phyloP scores from a whole-genome alignment of 2,329 filamentous ascomycete species.

The Ceratocystis variospora region DNA sequence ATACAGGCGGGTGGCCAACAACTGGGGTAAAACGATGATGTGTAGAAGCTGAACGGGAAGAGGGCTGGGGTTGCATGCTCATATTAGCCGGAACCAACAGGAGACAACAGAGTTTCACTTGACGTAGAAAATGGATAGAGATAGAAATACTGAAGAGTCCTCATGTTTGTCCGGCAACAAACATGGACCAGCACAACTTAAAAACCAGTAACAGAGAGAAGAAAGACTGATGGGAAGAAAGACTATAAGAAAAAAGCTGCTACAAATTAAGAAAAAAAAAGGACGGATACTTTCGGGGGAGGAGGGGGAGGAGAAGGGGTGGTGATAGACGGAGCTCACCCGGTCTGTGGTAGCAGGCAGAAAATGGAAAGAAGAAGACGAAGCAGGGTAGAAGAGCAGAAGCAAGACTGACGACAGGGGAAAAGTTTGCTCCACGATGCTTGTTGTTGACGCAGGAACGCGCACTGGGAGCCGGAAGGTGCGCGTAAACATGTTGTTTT shows the following conservation, averaged over 20 bases:
- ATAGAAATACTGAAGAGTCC: constrained; percentile 10
- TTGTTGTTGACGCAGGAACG: constrained; percentile 2
- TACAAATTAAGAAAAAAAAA: neutral
- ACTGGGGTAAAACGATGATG: neutral
- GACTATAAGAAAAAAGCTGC: neutral
- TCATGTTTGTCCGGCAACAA: constrained; percentile 7
- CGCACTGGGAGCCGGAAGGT: neutral
- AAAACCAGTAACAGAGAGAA: neutral
- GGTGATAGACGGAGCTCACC: neutral
- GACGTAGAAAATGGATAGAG: neutral
- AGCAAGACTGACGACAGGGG: neutral
- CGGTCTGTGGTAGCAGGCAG: neutral
- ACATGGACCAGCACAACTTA: neutral
- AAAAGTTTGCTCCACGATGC: neutral
- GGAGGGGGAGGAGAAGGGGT: neutral
- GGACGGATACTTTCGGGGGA: neutral
- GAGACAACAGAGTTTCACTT: constrained; percentile 1
- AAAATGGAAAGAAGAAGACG: neutral
- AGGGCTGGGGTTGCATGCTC: neutral
- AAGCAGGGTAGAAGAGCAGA: neutral
- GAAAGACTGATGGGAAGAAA: neutral
- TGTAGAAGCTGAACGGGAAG: neutral
- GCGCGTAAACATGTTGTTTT: neutral
- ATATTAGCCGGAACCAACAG: neutral
- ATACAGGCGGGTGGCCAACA: neutral